These are phyloP conservation scores for Populus trichocarpa DNA, from an alignment of 441 rosid species.

Conservation along the genomic window DNA sequence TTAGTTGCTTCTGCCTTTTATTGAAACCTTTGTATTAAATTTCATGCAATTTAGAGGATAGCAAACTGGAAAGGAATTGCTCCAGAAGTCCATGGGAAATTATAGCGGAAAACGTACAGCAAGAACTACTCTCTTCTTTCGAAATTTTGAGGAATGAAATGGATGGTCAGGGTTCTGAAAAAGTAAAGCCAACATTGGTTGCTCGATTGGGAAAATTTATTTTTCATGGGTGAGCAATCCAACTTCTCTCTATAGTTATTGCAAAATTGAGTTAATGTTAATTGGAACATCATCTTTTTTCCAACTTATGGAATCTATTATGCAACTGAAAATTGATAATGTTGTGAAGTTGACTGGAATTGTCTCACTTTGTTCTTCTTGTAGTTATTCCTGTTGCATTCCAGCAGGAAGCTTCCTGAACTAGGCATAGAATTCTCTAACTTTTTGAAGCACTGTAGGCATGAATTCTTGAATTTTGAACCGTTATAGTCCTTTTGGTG, in stretches of 20 bases:
- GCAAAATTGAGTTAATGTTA: not conserved
- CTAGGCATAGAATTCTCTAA: not conserved
- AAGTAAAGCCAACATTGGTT: conserved; percentile 38
- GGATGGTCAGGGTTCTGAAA: conserved; percentile 19
- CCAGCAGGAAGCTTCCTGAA: not conserved
- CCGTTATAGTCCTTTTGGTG: not conserved
- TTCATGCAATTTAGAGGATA: conserved; percentile 18
- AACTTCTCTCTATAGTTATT: not conserved
- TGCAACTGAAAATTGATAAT: no score
- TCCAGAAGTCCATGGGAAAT: conserved; percentile 34
- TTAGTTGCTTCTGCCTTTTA: not conserved
- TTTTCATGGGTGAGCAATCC: conserved; percentile 37
- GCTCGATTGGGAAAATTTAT: conserved; percentile 50
- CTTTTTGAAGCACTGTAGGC: not conserved
- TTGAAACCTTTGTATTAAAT: not conserved
- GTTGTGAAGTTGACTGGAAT: not conserved
- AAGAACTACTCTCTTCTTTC: conserved; percentile 41
- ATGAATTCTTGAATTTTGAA: not conserved
- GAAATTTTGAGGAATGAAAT: conserved; percentile 30
- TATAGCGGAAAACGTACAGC: conserved; percentile 40
- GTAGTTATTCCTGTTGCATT: not conserved
- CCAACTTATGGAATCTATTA: no score
- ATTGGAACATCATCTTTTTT: not conserved
- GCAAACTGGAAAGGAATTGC: conserved; percentile 6
- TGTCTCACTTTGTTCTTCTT: not conserved